These are phyloP conservation scores for Starmera quercuum DNA, from an alignment of 805 yeast species.

Conservation along the genomic window DNA sequence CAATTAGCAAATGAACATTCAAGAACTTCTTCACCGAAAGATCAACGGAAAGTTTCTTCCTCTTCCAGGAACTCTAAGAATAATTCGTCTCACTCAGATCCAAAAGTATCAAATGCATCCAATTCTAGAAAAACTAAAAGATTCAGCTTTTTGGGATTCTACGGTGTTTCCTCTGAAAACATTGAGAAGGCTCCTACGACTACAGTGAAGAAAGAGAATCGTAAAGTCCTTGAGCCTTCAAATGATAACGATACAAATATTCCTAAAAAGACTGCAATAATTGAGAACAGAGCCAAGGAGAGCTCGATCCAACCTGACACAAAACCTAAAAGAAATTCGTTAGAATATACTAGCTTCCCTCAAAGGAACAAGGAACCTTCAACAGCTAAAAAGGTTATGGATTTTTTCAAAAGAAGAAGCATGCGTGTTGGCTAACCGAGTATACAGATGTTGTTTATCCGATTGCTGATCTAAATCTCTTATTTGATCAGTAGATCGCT, in stretches of 20 bases:
- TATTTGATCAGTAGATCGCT: no score
- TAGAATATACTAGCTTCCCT: conserved; percentile 19
- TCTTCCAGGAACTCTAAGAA: conserved; percentile 1
- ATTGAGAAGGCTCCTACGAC: conserved; percentile 1
- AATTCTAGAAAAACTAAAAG: conserved; percentile 23
- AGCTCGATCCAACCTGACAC: conserved; percentile 1
- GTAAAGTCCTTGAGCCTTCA: conserved; percentile 19
- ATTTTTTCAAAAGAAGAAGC: conserved; percentile 67
- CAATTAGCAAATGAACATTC: background rate
- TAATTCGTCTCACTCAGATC: background rate
- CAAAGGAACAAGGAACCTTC: conserved; percentile 46
- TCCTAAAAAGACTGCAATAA: conserved; percentile 3
- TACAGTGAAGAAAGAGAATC: conserved; percentile 3
- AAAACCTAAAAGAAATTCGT: conserved; percentile 6
- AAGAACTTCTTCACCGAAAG: conserved; percentile 7
- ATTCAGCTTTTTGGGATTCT: conserved; percentile 33
- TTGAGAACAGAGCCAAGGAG: background rate
- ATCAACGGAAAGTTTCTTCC: conserved; percentile 4
- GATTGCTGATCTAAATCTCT: no score
- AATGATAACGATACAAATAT: conserved; percentile 11
- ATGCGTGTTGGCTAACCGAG: background rate
- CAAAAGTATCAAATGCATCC: background rate
- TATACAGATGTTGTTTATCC: no score
- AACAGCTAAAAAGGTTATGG: conserved; percentile 72
- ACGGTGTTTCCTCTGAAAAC: conserved; percentile 4